Evolutionary conservation across 2,329 filamentous ascomycete genomes (phyloP), one percentile per base, ranked within the genome.

Genomic region (Tolypocladium ovalisporum): DNA sequence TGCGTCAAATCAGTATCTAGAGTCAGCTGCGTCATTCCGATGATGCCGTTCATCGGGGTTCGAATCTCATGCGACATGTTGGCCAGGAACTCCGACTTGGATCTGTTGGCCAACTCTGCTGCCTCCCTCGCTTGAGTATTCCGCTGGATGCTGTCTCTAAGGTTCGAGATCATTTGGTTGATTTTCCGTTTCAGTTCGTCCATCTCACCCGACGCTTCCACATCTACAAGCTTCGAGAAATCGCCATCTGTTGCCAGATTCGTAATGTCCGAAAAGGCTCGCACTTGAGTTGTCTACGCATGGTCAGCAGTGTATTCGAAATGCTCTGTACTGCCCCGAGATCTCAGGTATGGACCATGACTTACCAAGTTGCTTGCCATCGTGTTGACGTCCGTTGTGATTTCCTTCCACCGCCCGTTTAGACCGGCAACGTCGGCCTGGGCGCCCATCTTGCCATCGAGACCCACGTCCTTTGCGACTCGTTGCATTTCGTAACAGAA

Each of bases 21-120:
- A 1, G 94, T 97, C 57, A 99, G 79, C 71, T 97, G 92, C 2
- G 92, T 97, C 92, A 97, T 97, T 67, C 92, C 92, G 65, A 97
- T 96, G 69, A 97, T 97, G 65, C 92, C 92, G 75, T 97, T 96
- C 82, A 96, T 96, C 1, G 91, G 94, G 39, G 94, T 99, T 69
- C 93, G 84, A 65, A 97, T 97, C 73, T 97, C 93, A 81, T 97
- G 93, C 52, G 90, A 96, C 93, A 97, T 97, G 71, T 99, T 99
- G 59, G 94, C 94, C 59, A 97, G 77, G 77, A 99, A 99, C 68
- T 97, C 94, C 13, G 93, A 97, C 70, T 99, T 99, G 47, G 93
- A 97, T 75, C 95, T 93, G 78, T 97, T 97, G 62, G 94, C 94
- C 70, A 97, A 78, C 71, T 99, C 94, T 66, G 94, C 94, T 53